phyloP scores from a whole-genome alignment of 2,329 filamentous ascomycete genomes.

The Talaromyces sp. region DNA sequence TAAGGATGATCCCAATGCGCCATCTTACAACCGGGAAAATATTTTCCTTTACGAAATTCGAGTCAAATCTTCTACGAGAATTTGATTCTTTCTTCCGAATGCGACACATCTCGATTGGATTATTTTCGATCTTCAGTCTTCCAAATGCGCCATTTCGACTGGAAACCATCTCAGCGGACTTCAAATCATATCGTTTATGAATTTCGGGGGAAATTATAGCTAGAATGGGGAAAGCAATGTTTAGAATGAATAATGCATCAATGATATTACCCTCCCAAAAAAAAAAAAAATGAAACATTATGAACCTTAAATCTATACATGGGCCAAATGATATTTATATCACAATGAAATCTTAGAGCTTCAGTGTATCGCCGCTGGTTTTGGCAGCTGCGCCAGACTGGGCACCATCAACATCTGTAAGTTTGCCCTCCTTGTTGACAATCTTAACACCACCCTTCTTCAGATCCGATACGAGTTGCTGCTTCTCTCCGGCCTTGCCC shows the following conservation, averaged over 20 bases:
- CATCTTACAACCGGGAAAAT: conserved; percentile 40
- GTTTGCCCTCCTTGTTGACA: conserved; percentile 84
- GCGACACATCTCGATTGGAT: no score
- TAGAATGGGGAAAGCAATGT: not conserved
- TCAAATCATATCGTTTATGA: no score
- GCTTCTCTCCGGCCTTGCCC: conserved; percentile 47
- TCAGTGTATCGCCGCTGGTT: conserved; percentile 36
- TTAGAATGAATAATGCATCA: conserved; percentile 9
- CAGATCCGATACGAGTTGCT: conserved; percentile 65
- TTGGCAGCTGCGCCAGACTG: conserved; percentile 55
- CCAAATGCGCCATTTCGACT: not conserved
- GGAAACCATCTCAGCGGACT: no score
- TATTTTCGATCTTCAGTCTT: no score
- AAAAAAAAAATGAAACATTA: not conserved
- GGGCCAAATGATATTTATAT: not conserved
- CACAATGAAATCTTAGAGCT: conserved; percentile 30
- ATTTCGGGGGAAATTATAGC: not conserved
- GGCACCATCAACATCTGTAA: conserved; percentile 81
- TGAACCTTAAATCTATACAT: conserved; percentile 1
- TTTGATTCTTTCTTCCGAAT: no score
- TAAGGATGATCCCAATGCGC: conserved; percentile 54
- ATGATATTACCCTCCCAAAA: conserved; percentile 11
- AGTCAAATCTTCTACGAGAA: conserved; percentile 20
- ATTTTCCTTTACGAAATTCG: conserved; percentile 44
- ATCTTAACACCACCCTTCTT: conserved; percentile 88